Evolutionary conservation across 345 rosid species (phyloP), one percentile per base, ranked within the genome.

Genomic region (Barbarea vulgaris): DNA sequence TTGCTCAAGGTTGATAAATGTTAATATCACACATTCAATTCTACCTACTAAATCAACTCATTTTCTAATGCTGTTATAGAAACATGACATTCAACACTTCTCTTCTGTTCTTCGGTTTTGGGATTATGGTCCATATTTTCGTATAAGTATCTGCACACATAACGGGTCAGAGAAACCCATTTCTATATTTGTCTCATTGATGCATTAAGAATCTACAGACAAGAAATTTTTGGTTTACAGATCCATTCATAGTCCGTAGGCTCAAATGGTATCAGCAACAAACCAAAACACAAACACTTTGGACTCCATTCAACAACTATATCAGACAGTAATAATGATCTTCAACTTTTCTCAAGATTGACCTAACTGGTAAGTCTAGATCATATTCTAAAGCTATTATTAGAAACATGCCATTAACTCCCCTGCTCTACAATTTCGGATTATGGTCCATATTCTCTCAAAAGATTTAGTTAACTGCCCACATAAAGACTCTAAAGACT

Each of bases 211-310:
- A 36, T 21, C 18, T 64, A 31, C 41, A 55, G 19, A n/a, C 25
- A 41, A 63, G 25, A 63, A 53, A 7, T 4, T 8, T n/a, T n/a
- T 3, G 9, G 55, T 64, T 17, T 30, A n/a, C 50, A 6, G 8
- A 17, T 58, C 31, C n/a, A 9, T 52, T 52, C 6, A 12, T 73
- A 54, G 18, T n/a, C 18, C 24, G 18, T 54, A 11, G 39, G 22
- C 72, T 67, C 31, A 72, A 27, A 9, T 39, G 27, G 70, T 33
- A 53, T 65, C 30, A 56, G 27, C 12, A 50, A 53, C 46, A 37
- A 36, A 72, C 73, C 59, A 34, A 73, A 50, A 64, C 1, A 33
- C 21, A 66, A 33, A 34, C 48, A 47, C 51, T 67, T 57, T 12
- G 19, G n/a, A 33, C 17, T 12, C 51, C 22, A 7, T 37, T 21